A percentile compares a stretch with the other conserved stretches of the same genome.
These are phyloP conservation scores for Arthrobotrys megalospora DNA, from an alignment of 2,329 filamentous ascomycete genomes.

Conservation along the genomic window DNA sequence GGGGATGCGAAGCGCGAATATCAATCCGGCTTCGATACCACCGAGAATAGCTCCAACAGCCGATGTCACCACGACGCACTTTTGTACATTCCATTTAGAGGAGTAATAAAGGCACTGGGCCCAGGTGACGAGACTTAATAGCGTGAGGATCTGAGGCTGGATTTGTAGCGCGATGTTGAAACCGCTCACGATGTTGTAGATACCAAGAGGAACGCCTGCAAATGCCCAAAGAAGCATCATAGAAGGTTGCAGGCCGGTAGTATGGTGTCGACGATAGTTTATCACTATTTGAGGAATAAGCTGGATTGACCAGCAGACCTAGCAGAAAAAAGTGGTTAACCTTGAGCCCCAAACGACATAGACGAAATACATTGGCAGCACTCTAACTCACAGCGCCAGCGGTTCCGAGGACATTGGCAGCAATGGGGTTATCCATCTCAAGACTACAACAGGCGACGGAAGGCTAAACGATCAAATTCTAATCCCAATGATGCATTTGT, in stretches of 20 bases:
- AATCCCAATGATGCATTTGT: too few relatives aligned
- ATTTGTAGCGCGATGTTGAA: conserved; percentile 69
- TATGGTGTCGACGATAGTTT: conserved; percentile 78
- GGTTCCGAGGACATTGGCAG: conserved; percentile 75
- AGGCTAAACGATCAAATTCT: too few relatives aligned
- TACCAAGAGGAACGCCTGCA: conserved; percentile 77
- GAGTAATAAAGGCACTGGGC: conserved; percentile 70
- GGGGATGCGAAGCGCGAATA: conserved; percentile 73
- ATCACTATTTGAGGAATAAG: conserved; percentile 79
- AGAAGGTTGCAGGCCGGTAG: conserved; percentile 76
- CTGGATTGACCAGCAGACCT: conserved; percentile 78
- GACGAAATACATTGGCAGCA: background rate
- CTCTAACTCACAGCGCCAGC: conserved; percentile 71
- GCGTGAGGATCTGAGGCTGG: conserved; percentile 69
- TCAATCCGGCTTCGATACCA: conserved; percentile 73
- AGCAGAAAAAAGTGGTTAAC: conserved; percentile 34
- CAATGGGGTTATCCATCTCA: conserved; percentile 73
- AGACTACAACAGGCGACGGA: background rate
- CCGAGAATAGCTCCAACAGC: conserved; percentile 74
- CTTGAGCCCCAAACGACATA: background rate
- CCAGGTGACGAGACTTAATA: conserved; percentile 69
- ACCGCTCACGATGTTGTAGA: conserved; percentile 69
- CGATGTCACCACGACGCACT: conserved; percentile 70
- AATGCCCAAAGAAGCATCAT: conserved; percentile 82
- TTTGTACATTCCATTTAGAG: conserved; percentile 72